These are phyloP conservation scores for Ormosia semicastrata DNA, from an alignment of 306 rosid genomes.

Conservation along the genomic window DNA sequence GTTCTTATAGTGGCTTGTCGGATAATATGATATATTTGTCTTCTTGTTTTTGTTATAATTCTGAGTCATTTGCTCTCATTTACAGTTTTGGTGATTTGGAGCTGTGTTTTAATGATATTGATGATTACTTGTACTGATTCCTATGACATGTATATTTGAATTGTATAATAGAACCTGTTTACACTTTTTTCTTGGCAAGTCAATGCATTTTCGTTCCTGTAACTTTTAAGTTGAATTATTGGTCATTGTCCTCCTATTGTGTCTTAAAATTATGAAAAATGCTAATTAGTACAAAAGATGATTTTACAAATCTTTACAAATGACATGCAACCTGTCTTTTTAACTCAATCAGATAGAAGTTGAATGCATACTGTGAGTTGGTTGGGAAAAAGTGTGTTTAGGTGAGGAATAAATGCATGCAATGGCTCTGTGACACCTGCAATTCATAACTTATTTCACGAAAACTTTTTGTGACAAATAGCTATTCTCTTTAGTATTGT, in stretches of 20 bases:
- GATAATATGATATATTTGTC: background rate
- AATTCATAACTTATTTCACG: background rate
- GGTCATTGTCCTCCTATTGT: background rate
- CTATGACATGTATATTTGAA: background rate
- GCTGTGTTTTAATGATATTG: background rate
- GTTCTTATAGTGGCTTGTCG: background rate
- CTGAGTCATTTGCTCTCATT: background rate
- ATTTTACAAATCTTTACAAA: too few relatives aligned
- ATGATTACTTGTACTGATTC: background rate
- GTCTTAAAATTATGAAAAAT: background rate
- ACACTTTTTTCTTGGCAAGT: background rate
- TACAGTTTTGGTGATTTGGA: background rate
- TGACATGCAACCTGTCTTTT: background rate
- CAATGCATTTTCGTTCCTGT: background rate
- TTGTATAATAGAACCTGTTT: background rate
- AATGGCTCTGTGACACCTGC: too few relatives aligned
- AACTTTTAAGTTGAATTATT: too few relatives aligned
- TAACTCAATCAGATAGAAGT: too few relatives aligned
- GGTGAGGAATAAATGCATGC: too few relatives aligned
- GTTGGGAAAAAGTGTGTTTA: too few relatives aligned
- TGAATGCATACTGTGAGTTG: too few relatives aligned
- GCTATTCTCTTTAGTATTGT: background rate
- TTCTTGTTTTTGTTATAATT: background rate
- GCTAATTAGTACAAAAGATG: background rate
- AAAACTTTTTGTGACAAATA: too few relatives aligned